Evolutionary conservation across 352 stramenopile species (phyloP), one percentile per base, ranked within the genome.

Genomic region (Lagenidium giganteum): DNA sequence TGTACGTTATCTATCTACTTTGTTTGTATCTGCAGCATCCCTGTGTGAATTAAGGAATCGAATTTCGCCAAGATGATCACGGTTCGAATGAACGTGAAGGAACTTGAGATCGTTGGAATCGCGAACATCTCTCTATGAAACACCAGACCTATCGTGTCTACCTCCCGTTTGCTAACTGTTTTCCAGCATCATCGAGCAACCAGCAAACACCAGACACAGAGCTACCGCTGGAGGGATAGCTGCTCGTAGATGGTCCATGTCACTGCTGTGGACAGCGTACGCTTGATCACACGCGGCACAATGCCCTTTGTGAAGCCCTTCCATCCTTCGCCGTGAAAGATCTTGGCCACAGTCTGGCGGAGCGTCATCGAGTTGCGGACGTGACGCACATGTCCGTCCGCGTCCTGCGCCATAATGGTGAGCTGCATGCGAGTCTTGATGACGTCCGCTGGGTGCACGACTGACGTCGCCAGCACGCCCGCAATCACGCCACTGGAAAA

Each of bases 221-320:
- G 21, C 42, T 80, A 87, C 37, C 63, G 62, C 35, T 48, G 33
- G 28, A 86, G 50, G 3, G 75, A 86, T 18, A 93, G 62, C 37
- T 91, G 71, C 77, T 99, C 96, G 73, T 99, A 99, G 37, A 97
- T 97, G 11, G 96, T 99, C 97, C 97, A 99, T 13, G 90, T 98
- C 51, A 99, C 96, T 14, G 96, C 97, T 4, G 98, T 98, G n/a
- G 92, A 95, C 23, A 98, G 93, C 29, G 96, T 97, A 46, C 98
- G 95, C 38, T 98, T 96, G 39, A 98, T 58, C 24, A 99, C 78
- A 20, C 97, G 78, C 13, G 96, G 93, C 29, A 87, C 53, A 25
- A 98, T 86, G 30, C 97, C 97, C 39, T 93, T 84, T 35, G 94
- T 95, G 50, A 99, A 98, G 32, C 94, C 96, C 0, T 60, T 54